Conservation (phyloP, 768 basidiomycete species). For the Boletales sp. region DNA sequence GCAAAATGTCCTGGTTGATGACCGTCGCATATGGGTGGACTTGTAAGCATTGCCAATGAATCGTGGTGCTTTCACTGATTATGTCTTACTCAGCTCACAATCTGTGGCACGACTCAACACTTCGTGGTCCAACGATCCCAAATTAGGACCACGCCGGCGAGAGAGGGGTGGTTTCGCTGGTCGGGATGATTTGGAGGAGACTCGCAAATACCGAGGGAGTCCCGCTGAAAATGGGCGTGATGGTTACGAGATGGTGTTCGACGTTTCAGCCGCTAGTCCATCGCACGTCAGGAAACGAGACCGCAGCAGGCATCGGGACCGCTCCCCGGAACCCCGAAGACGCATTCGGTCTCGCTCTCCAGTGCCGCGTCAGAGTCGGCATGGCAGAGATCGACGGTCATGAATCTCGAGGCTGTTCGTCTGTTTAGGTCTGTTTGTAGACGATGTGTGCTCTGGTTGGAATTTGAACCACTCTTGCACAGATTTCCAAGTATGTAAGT, state of each 20-base stretch:
- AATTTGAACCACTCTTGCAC: slow-evolving; percentile 6
- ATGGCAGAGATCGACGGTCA: slow-evolving; percentile 36
- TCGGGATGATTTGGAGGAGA: slow-evolving; percentile 70
- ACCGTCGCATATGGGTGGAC: slow-evolving; percentile 98
- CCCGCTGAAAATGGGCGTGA: slow-evolving; percentile 29
- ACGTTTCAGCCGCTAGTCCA: slow-evolving; percentile 46
- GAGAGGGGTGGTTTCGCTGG: slow-evolving; percentile 56
- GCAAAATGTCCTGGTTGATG: slow-evolving; percentile 98
- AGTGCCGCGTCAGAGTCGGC: slow-evolving; percentile 17
- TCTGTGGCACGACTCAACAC: slow-evolving; percentile 88
- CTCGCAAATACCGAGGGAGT: slow-evolving; percentile 56
- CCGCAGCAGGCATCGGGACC: slow-evolving; percentile 51
- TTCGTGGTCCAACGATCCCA: slow-evolving; percentile 77
- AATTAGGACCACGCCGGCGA: slow-evolving; percentile 42
- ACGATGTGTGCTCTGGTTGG: slow-evolving; percentile 9
- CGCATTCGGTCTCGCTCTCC: slow-evolving; percentile 26
- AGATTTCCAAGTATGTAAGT: slow-evolving; percentile 19
- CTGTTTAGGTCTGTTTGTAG: slow-evolving; percentile 26
- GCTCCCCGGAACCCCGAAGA: slow-evolving; percentile 22
- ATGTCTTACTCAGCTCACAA: slow-evolving; percentile 61
- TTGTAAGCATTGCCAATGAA: slow-evolving; percentile 57
- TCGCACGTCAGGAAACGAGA: slow-evolving; percentile 43
- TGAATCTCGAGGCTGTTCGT: background rate
- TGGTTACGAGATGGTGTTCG: slow-evolving; percentile 81
- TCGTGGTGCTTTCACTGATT: slow-evolving; percentile 14